Percentiles rank a stretch among this genome's conserved stretches.
Conservation (phyloP, 2,329 filamentous ascomycete species). For the Leptographium flavum region DNA sequence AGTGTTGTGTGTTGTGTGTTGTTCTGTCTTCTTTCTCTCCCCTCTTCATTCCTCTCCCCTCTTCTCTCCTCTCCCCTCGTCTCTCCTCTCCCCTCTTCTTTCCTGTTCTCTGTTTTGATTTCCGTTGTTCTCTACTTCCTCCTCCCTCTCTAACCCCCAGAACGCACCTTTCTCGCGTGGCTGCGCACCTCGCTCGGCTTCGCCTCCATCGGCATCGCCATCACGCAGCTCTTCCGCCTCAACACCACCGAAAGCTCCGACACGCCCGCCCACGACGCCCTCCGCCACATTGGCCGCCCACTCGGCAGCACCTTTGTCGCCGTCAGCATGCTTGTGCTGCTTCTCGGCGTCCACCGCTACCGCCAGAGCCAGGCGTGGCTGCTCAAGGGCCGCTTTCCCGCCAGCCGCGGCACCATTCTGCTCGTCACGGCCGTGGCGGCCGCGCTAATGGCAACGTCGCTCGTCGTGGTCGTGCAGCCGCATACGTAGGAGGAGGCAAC, state of each 20-base stretch:
- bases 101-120: background rate
- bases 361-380: constrained; percentile 69
- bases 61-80: background rate
- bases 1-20: background rate
- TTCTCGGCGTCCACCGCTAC: constrained; percentile 67
- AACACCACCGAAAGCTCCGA: constrained; percentile 39
- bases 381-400: constrained; percentile 65
- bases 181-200: constrained; percentile 70
- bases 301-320: constrained; percentile 64
- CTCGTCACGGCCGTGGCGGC: constrained; percentile 52
- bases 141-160: constrained; percentile 24
- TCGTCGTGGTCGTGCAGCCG: constrained; percentile 41
- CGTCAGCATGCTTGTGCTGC: constrained; percentile 60
- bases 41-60: background rate
- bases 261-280: constrained; percentile 16
- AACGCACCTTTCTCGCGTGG: constrained; percentile 77
- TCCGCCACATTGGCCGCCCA: constrained; percentile 56
- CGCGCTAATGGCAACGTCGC: constrained; percentile 43
- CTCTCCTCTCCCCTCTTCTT: background rate
- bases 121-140: background rate
- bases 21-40: background rate
- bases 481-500: too few species aligned
- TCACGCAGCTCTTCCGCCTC: constrained; percentile 74
- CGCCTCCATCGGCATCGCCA: constrained; percentile 67
- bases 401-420: constrained; percentile 60